Evolutionary conservation across 768 basidiomycete species (phyloP).

Genomic region (Chlorophyllum brunneum): DNA sequence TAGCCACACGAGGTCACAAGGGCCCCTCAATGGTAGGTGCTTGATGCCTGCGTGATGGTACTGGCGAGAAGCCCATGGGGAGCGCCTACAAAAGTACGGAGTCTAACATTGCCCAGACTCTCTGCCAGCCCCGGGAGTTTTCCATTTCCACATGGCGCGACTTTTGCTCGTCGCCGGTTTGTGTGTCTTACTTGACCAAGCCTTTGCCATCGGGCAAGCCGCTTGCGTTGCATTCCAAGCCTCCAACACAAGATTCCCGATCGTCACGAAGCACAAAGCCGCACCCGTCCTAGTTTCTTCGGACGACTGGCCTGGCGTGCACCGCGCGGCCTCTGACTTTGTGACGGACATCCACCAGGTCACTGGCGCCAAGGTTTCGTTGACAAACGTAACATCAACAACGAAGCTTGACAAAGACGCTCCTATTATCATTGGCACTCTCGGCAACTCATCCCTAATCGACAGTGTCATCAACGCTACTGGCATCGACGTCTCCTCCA

Average conservation of each 20-base stretch:
- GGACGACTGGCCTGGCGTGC: conserved; percentile 64
- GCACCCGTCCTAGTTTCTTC: conserved; percentile 46
- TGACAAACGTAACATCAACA: conserved; percentile 45
- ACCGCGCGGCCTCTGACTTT: conserved; percentile 57
- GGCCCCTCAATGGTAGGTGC: neutral
- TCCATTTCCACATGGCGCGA: neutral
- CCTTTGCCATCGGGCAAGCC: conserved; percentile 42
- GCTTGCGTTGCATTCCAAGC: conserved; percentile 44
- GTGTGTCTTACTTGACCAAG: conserved; percentile 18
- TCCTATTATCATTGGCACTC: conserved; percentile 63
- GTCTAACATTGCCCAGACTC: neutral
- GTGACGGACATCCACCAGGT: conserved; percentile 58
- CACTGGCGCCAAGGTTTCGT: conserved; percentile 44
- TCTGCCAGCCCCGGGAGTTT: neutral
- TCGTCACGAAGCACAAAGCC: conserved; percentile 42
- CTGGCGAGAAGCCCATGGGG: neutral
- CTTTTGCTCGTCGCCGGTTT: conserved; percentile 13
- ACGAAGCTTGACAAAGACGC: conserved; percentile 26
- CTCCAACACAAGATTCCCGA: conserved; percentile 33
- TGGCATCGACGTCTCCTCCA: conserved; percentile 48
- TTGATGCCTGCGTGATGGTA: neutral
- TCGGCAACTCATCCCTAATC: conserved; percentile 54
- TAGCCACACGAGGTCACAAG: conserved; percentile 9
- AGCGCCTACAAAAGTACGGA: conserved; percentile 3
- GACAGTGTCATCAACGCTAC: conserved; percentile 48